A percentile compares a stretch with the other conserved stretches of the same genome.
phyloP scores from a whole-genome alignment of 208 protist species.

The Crithidia brevicula region DNA sequence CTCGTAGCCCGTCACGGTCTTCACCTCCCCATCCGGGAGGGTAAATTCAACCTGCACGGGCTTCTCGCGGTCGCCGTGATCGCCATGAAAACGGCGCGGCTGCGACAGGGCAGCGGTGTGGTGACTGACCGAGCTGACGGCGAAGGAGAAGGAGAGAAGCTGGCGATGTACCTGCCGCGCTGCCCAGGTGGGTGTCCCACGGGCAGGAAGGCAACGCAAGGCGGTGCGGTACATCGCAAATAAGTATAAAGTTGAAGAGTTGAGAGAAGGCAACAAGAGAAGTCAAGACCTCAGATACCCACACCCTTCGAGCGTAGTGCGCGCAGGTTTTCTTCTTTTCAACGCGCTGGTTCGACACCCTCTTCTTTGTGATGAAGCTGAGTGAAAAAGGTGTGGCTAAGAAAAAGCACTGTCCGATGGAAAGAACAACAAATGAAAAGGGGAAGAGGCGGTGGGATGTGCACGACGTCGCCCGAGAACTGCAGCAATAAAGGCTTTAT shows the following conservation, averaged over 20 bases:
- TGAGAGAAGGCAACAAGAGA: constrained; percentile 2
- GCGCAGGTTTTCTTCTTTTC: too few relatives aligned
- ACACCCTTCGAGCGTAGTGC: too few relatives aligned
- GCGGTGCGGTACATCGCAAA: constrained; percentile 2
- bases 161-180: neutral
- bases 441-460: too few relatives aligned
- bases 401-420: too few relatives aligned
- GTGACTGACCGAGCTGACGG: neutral
- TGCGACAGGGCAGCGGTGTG: constrained; percentile 11
- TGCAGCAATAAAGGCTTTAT: too few relatives aligned
- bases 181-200: neutral
- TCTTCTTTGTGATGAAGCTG: too few relatives aligned
- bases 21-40: constrained; percentile 59
- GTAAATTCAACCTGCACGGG: constrained; percentile 62
- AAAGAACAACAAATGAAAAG: too few relatives aligned
- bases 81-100: constrained; percentile 54
- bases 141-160: neutral
- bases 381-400: too few relatives aligned
- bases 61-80: constrained; percentile 64
- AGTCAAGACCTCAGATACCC: too few relatives aligned
- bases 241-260: too few relatives aligned
- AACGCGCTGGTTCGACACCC: too few relatives aligned
- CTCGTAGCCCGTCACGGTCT: constrained; percentile 75
- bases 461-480: too few relatives aligned
- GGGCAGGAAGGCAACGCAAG: neutral